phyloP scores from a whole-genome alignment of 768 basidiomycete species.

The Boletellus sp. region DNA sequence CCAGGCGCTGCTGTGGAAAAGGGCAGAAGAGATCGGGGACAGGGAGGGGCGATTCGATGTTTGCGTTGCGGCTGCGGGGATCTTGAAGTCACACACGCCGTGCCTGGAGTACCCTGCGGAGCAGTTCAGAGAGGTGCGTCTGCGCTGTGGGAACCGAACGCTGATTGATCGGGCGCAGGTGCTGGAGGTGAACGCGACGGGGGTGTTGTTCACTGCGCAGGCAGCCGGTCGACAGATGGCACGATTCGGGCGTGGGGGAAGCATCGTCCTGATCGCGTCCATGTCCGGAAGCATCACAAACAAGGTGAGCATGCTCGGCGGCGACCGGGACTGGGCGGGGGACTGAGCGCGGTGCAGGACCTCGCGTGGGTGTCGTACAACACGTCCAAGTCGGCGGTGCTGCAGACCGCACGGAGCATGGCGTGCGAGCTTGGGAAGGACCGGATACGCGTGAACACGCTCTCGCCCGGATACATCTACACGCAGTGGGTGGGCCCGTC shows the following conservation, averaged over 20 bases:
- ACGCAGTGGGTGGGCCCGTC: conserved; percentile 51
- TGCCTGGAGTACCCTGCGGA: conserved; percentile 64
- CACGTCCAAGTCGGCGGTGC: conserved; percentile 70
- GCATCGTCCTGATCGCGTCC: conserved; percentile 57
- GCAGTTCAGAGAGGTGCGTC: conserved; percentile 58
- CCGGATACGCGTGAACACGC: conserved; percentile 67
- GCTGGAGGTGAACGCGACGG: conserved; percentile 61
- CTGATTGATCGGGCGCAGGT: conserved; percentile 40
- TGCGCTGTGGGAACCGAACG: too few relatives aligned
- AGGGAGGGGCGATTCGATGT: conserved; percentile 70
- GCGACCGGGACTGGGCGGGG: neutral
- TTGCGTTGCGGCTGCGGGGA: conserved; percentile 75
- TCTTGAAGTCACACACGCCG: conserved; percentile 55
- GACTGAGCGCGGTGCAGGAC: conserved; percentile 40
- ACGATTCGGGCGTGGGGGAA: conserved; percentile 43
- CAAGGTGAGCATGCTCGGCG: conserved; percentile 39
- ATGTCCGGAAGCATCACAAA: conserved; percentile 72
- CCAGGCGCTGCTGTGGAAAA: conserved; percentile 56
- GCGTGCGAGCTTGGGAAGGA: conserved; percentile 70
- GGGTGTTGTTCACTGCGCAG: conserved; percentile 58
- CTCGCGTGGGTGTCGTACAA: conserved; percentile 78
- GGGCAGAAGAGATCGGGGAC: conserved; percentile 57
- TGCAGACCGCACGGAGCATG: conserved; percentile 81
- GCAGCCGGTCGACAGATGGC: conserved; percentile 59
- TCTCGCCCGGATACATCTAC: conserved; percentile 76